A percentile compares a stretch with the other conserved stretches of the same genome.
Conservation (phyloP, 2,329 filamentous ascomycete genomes). For the Xylariales sp. region DNA sequence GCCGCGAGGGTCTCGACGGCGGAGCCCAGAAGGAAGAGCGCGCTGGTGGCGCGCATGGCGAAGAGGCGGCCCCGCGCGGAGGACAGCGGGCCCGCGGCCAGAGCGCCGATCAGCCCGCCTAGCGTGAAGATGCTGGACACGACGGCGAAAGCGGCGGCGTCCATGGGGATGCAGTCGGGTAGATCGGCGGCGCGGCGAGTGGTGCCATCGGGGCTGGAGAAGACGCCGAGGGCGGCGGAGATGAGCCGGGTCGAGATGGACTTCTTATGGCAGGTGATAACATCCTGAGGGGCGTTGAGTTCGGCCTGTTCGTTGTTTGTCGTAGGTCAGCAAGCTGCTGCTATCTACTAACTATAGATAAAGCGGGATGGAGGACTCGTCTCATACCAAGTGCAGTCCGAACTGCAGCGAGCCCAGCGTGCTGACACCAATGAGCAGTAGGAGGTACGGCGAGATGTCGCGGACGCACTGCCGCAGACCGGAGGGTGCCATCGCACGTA, state of each 20-base stretch:
- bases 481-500: too few relatives aligned
- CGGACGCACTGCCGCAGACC: conserved; percentile 27
- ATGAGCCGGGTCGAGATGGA: conserved; percentile 35
- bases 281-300: conserved; percentile 90
- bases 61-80: conserved; percentile 70
- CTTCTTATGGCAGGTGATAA: conserved; percentile 77
- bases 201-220: conserved; percentile 19
- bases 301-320: too few relatives aligned
- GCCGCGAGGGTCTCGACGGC: conserved; percentile 68
- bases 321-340: too few relatives aligned
- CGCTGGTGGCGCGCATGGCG: conserved; percentile 71
- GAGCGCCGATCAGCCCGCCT: conserved; percentile 79
- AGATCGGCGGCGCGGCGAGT: conserved; percentile 34
- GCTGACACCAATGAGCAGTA: conserved; percentile 70
- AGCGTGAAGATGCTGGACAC: conserved; percentile 89
- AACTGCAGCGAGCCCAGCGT: conserved; percentile 90
- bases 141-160: conserved; percentile 72
- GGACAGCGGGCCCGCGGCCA: conserved; percentile 74
- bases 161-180: conserved; percentile 86
- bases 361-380: too few relatives aligned
- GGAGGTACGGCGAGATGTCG: conserved; percentile 68
- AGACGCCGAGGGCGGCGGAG: conserved; percentile 18
- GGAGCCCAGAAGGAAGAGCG: conserved; percentile 74
- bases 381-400: conserved; percentile 79
- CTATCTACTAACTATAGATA: too few relatives aligned